phyloP scores from a whole-genome alignment of 2,329 filamentous ascomycete genomes.

The Fusarium ambrosium region DNA sequence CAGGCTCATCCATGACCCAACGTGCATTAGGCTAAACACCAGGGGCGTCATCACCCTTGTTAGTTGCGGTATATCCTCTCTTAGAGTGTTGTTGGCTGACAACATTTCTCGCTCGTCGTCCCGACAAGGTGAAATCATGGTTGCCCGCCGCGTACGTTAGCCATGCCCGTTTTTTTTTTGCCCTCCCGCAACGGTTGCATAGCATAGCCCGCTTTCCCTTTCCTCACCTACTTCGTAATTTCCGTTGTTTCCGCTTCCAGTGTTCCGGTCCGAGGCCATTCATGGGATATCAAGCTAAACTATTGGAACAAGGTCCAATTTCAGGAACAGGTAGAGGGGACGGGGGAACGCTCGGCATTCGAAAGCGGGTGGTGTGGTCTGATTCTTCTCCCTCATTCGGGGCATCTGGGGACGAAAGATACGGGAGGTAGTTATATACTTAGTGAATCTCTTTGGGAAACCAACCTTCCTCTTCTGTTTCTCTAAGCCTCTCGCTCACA shows the following conservation, averaged over 20 bases:
- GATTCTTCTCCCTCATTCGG: neutral
- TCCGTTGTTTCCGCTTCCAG: conserved; percentile 3
- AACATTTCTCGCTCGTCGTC: neutral
- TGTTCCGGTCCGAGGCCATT: neutral
- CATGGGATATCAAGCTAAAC: conserved; percentile 53
- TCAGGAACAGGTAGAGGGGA: neutral
- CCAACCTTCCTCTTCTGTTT: neutral
- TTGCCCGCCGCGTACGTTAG: too few species aligned
- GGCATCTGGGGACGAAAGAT: neutral
- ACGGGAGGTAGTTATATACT: neutral
- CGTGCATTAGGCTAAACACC: conserved; percentile 1
- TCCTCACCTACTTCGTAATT: neutral
- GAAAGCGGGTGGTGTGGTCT: neutral
- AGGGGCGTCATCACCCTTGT: neutral
- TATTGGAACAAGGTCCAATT: conserved; percentile 41
- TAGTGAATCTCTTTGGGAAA: neutral
- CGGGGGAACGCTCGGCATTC: neutral
- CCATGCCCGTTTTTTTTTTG: neutral
- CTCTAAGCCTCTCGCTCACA: neutral
- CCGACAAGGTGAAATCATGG: too few species aligned
- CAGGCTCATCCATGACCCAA: neutral
- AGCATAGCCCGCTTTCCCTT: neutral
- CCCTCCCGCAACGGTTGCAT: neutral
- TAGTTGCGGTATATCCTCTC: neutral
- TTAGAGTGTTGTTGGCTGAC: neutral